Conservation (phyloP, 2,329 filamentous ascomycete species). For the Verticillium isaacii region DNA sequence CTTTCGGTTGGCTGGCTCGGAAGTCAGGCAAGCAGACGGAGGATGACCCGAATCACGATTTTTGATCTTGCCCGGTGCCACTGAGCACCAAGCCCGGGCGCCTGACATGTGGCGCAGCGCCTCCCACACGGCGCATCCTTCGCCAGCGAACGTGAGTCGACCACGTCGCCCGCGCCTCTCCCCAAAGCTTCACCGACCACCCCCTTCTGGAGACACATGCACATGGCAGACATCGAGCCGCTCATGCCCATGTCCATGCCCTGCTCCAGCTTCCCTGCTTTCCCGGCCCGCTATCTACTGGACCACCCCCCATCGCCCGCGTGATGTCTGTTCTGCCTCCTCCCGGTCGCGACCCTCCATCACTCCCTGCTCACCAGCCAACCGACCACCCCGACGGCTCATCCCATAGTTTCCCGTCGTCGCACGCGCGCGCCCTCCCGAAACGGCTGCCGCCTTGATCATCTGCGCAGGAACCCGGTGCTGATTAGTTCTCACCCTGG, state of each 20-base stretch:
- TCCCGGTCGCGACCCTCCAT: not conserved
- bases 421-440: conserved; percentile 7
- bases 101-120: not conserved
- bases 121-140: not conserved
- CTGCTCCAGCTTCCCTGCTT: not conserved
- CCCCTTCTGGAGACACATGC: not conserved
- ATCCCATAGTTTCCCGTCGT: not conserved
- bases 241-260: not conserved
- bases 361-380: not conserved
- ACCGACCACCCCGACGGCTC: not conserved
- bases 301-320: not conserved
- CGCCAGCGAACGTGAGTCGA: conserved; percentile 14
- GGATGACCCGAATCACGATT: not conserved
- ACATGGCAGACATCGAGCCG: not conserved
- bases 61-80: not conserved
- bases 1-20: not conserved
- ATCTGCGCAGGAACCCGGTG: conserved; percentile 26
- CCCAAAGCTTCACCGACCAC: not conserved
- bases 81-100: not conserved
- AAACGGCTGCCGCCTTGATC: conserved; percentile 12
- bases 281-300: not conserved
- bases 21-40: not conserved
- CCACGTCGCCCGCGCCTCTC: conserved; percentile 1
- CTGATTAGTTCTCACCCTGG: not conserved
- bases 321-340: not conserved